Evolutionary conservation across 2,329 filamentous ascomycete species (phyloP), one percentile per base, ranked within the genome.

Genomic region (Fusarium transvaalense): DNA sequence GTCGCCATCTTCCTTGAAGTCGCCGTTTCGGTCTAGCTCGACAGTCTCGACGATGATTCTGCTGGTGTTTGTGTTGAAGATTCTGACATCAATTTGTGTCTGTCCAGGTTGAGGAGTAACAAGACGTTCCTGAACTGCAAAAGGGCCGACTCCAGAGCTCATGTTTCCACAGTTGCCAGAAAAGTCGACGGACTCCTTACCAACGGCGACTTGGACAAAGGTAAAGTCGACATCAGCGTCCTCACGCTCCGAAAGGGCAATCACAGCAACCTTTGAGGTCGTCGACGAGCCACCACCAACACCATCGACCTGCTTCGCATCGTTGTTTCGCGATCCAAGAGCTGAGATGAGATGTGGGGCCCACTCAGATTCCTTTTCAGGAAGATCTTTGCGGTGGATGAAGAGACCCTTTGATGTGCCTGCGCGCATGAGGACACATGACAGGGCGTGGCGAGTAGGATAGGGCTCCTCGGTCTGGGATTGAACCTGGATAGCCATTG

Each of bases 141-240:
- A 89, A 0, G 88, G 87, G 0, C 86, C 88, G 31, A 90, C 82
- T 0, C 83, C 86, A 19, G 83, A 82, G n/a, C 79, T 85, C 82
- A 91, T 87, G 65, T 90, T 90, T 6, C 88, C 88, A 69, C 88
- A 90, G 61, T 89, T 91, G 3, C 88, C 86, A 0, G 84, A 84
- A 39, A 86, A 80, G 64, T 90, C 88, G 3, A 90, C 81, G 10
- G 82, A 78, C 6, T 81, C 81, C 50, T 84, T 82, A 23, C 85
- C 84, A 47, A 90, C 83, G 0, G 86, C 87, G 2, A 90, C 80
- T 47, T 88, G 86, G 0, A 89, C 83, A 68, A 91, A 91, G 0
- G 88, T 90, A 69, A 87, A 90, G 50, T 90, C 86, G 10, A 90
- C 79, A 61, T 90, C 84, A 2, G 81, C 81, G 19, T 81, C 84